Evolutionary conservation across 2,329 filamentous ascomycete genomes (phyloP).

Genomic region (Arthrinium phaeospermum): DNA sequence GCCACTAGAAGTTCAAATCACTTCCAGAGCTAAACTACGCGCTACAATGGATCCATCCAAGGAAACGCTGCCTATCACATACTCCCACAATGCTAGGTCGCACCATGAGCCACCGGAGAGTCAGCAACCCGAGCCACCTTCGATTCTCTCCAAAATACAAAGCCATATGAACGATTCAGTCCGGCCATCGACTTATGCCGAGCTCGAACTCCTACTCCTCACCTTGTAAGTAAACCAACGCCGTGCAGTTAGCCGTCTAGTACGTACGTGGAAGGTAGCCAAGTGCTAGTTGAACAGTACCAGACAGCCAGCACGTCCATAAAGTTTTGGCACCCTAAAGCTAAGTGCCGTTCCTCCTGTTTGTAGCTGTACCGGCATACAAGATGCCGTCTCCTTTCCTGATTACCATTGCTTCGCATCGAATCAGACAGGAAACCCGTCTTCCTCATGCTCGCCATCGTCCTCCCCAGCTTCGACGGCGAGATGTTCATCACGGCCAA

Average conservation of each 20-base stretch:
- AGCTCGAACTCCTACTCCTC: slow-evolving; percentile 52
- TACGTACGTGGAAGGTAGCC: not conserved
- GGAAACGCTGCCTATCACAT: not conserved
- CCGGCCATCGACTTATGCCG: slow-evolving; percentile 47
- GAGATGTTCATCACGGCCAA: slow-evolving; percentile 58
- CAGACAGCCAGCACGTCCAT: not conserved
- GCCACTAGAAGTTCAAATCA: not conserved
- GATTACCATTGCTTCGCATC: slow-evolving; percentile 68
- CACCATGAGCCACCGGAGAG: not conserved
- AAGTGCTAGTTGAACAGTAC: not conserved
- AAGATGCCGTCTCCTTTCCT: slow-evolving; percentile 65
- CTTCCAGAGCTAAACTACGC: not conserved
- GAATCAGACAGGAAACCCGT: slow-evolving; percentile 70
- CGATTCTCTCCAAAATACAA: slow-evolving; percentile 32
- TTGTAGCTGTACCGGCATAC: slow-evolving; percentile 52
- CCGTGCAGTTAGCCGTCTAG: not conserved
- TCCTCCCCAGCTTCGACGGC: slow-evolving; percentile 52
- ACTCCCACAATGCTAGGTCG: not conserved
- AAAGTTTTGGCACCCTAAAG: not conserved
- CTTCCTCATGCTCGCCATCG: slow-evolving; percentile 59
- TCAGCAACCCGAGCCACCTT: slow-evolving; percentile 14
- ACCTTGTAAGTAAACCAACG: slow-evolving; percentile 44
- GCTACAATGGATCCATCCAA: slow-evolving; percentile 4
- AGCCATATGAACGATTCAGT: slow-evolving; percentile 40
- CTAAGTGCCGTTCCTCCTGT: not conserved